Conservation (phyloP, 1,284 basidiomycete species). For the Phlebopus sp. region DNA sequence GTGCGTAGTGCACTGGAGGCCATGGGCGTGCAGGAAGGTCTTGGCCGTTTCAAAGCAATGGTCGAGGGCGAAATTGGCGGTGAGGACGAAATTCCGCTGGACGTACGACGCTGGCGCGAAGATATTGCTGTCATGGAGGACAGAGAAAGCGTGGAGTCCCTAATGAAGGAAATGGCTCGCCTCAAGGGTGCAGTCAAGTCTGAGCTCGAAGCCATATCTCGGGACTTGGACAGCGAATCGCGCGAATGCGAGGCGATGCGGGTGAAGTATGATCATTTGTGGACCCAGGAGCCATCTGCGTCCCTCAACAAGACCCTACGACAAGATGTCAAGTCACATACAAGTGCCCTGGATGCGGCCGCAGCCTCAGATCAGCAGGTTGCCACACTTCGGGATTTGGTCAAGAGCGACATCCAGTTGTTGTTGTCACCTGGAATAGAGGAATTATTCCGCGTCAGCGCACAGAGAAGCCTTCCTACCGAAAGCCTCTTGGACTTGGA, state of each 20-base stretch:
- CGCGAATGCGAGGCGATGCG: slow-evolving; percentile 82
- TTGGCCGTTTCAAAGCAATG: slow-evolving; percentile 78
- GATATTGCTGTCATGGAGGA: slow-evolving; percentile 71
- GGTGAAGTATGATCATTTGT: slow-evolving; percentile 84
- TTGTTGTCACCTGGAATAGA: slow-evolving; percentile 69
- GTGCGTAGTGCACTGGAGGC: slow-evolving; percentile 79
- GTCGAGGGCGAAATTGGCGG: slow-evolving; percentile 68
- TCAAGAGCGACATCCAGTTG: slow-evolving; percentile 66
- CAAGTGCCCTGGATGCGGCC: slow-evolving; percentile 75
- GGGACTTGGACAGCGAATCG: slow-evolving; percentile 75
- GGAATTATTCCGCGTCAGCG: slow-evolving; percentile 65
- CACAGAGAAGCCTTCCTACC: slow-evolving; percentile 42
- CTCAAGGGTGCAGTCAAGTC: slow-evolving; percentile 60
- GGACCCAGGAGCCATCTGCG: slow-evolving; percentile 87
- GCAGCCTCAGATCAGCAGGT: slow-evolving; percentile 79
- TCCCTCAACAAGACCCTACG: slow-evolving; percentile 70
- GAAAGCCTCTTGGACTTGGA: slow-evolving; percentile 71
- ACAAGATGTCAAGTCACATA: slow-evolving; percentile 79
- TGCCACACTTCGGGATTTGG: slow-evolving; percentile 68
- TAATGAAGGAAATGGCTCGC: slow-evolving; percentile 60
- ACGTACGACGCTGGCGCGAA: slow-evolving; percentile 75
- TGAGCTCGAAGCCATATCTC: slow-evolving; percentile 59
- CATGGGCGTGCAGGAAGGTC: slow-evolving; percentile 74
- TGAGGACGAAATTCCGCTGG: slow-evolving; percentile 68
- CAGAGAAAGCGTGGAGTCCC: slow-evolving; percentile 59